These are phyloP conservation scores for Salvia rosmarinus DNA, from an alignment of 257 asterid genomes.

Conservation along the genomic window DNA sequence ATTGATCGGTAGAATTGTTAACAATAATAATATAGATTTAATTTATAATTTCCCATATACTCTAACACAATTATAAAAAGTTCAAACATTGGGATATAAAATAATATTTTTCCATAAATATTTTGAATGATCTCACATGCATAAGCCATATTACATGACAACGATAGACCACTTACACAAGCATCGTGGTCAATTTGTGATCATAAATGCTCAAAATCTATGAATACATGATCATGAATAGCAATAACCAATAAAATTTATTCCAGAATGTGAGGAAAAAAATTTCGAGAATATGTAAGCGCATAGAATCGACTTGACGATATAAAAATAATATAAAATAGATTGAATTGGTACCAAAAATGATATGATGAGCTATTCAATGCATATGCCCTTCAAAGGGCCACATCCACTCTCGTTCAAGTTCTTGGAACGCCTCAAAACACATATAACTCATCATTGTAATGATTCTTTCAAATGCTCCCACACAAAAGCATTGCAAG, in stretches of 20 bases:
- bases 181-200: no score
- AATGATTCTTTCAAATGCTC: slow-evolving; percentile 25
- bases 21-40: no score
- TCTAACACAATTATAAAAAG: no score
- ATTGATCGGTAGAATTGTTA: no score
- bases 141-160: no score
- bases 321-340: not conserved
- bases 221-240: not conserved
- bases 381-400: slow-evolving; percentile 24
- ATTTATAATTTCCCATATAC: no score
- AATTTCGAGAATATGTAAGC: not conserved
- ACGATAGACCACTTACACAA: no score
- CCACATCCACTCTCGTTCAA: slow-evolving; percentile 19
- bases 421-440: not conserved
- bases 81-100: no score
- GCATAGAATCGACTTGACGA: slow-evolving; percentile 20
- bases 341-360: slow-evolving; percentile 24
- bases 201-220: not conserved
- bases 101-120: no score
- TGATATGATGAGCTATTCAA: slow-evolving; percentile 9
- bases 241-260: slow-evolving; percentile 8
- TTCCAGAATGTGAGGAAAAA: not conserved
- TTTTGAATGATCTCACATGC: no score
- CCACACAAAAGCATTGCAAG: slow-evolving; percentile 13
- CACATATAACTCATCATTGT: slow-evolving; percentile 11